phyloP scores from a whole-genome alignment of 2,329 filamentous ascomycete genomes.

The Exophiala dermatitidis region DNA sequence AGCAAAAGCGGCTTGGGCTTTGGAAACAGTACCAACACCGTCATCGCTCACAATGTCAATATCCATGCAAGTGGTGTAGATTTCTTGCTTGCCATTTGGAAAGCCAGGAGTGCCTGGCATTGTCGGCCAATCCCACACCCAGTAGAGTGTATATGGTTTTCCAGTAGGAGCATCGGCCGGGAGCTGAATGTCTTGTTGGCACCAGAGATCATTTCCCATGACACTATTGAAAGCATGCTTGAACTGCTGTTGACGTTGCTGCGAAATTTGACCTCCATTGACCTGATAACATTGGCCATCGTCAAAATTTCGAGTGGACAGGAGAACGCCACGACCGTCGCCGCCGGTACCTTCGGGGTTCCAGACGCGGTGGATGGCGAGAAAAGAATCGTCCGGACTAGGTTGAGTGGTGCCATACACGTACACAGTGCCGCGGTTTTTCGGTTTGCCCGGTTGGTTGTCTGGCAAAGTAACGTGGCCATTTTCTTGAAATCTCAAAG shows the following conservation, averaged over 20 bases:
- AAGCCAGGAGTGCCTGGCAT: conserved; percentile 32
- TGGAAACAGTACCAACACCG: conserved; percentile 15
- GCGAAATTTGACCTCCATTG: conserved; percentile 55
- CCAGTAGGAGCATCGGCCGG: conserved; percentile 58
- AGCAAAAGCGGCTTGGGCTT: conserved; percentile 27
- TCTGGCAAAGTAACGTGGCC: conserved; percentile 62
- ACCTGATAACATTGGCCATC: conserved; percentile 84
- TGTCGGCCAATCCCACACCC: conserved; percentile 92
- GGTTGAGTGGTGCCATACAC: conserved; percentile 64
- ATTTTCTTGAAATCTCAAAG: conserved; percentile 65
- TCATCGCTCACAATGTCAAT: conserved; percentile 35
- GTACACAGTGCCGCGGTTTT: conserved; percentile 63
- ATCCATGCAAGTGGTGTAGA: conserved; percentile 47
- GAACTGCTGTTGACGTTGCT: conserved; percentile 51
- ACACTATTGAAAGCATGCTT: conserved; percentile 45
- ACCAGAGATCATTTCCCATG: conserved; percentile 59
- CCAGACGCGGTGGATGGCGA: conserved; percentile 67
- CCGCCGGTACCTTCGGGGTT: conserved; percentile 72
- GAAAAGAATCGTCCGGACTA: conserved; percentile 51
- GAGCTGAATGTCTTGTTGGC: conserved; percentile 73
- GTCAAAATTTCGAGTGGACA: conserved; percentile 75
- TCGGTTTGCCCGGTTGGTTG: conserved; percentile 52
- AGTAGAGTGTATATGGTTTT: conserved; percentile 74
- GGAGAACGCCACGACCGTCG: conserved; percentile 65
- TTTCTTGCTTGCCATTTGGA: conserved; percentile 40